Evolutionary conservation across 495 filamentous ascomycete species (phyloP), one percentile per base, ranked within the genome.

Genomic region (Xylaria castorea): DNA sequence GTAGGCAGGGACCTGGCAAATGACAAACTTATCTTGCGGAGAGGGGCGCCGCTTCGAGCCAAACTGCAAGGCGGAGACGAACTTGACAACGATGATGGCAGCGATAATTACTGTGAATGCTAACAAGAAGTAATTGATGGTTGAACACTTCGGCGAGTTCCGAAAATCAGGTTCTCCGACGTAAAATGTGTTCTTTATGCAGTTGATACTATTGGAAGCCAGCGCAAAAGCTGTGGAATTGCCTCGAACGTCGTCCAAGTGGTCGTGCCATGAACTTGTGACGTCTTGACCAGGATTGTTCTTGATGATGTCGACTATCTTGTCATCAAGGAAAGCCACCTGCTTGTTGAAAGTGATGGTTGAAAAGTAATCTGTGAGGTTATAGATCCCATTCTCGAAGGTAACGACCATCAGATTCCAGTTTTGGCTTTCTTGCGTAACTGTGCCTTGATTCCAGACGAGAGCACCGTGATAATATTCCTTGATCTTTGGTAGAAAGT

Each of bases 21-120:
- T 98, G 71, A 99, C 96, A 72, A 99, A 99, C 80, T 98, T 98
- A 80, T 99, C 96, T 82, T 98, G 96, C 34, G 94, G 91, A 22
- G 91, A 86, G 5, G 96, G 96, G 22, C 94, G 92, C 38, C 92
- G 91, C 83, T 97, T 98, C 61, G 93, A 92, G 22, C 96, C 95
- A 73, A 99, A 91, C 79, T 99, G 96, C 34, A 99, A 87, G 57
- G 96, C 96, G 68, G 96, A 92, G 76, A 99, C 81, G 85, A 99
- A 99, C 83, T 98, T 99, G 81, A 91, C 84, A 20, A 91, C 74
- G 70, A 98, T 93, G 66, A 97, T 93, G 16, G 87, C 66, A 77
- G 92, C 93, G 53, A 99, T 85, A 34, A 97, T 84, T 74, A 95
- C 85, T 51, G 94, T 92, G 79, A 98, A 97, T 3, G 91, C 89